A percentile compares a stretch with the other conserved stretches of the same genome.
phyloP scores from a whole-genome alignment of 2,329 filamentous ascomycete genomes.

The Gyromitra esculenta region DNA sequence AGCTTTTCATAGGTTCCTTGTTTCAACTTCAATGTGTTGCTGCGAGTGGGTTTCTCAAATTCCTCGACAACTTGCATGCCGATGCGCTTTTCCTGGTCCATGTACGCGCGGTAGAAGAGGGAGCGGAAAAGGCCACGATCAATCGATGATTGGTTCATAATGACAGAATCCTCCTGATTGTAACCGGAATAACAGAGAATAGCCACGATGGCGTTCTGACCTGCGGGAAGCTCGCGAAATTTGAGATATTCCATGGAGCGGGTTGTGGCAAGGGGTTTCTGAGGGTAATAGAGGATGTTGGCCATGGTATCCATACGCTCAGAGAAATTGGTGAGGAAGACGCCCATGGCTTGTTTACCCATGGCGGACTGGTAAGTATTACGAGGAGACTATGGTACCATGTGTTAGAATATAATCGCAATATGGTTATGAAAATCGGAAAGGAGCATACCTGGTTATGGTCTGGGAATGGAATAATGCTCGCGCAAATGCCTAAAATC shows the following conservation, averaged over 20 bases:
- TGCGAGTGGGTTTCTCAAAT: conserved; percentile 93
- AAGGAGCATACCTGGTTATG: conserved; percentile 79
- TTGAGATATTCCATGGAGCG: conserved; percentile 98
- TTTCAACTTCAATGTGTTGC: conserved; percentile 89
- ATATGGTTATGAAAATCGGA: background rate
- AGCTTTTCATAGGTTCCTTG: conserved; percentile 97
- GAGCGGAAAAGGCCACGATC: conserved; percentile 97
- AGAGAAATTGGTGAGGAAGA: conserved; percentile 96
- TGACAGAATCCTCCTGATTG: conserved; percentile 99
- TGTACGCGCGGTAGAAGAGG: conserved; percentile 97
- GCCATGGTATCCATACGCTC: conserved; percentile 99
- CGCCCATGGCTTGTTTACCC: conserved; percentile 99
- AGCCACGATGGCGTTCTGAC: conserved; percentile 97
- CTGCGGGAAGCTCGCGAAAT: conserved; percentile 95
- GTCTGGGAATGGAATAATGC: conserved; percentile 99
- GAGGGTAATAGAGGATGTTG: conserved; percentile 98
- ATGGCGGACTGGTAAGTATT: conserved; percentile 99
- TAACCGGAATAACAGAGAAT: conserved; percentile 98
- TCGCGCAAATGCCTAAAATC: conserved; percentile 97
- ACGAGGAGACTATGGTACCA: conserved; percentile 77
- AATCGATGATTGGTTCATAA: conserved; percentile 99
- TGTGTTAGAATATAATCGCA: conserved; percentile 59
- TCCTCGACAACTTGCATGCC: conserved; percentile 91
- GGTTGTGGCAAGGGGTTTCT: conserved; percentile 95
- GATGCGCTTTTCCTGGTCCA: conserved; percentile 94